Conservation (phyloP, 2,329 filamentous ascomycete genomes). For the Fusarium tanahbumbuense region DNA sequence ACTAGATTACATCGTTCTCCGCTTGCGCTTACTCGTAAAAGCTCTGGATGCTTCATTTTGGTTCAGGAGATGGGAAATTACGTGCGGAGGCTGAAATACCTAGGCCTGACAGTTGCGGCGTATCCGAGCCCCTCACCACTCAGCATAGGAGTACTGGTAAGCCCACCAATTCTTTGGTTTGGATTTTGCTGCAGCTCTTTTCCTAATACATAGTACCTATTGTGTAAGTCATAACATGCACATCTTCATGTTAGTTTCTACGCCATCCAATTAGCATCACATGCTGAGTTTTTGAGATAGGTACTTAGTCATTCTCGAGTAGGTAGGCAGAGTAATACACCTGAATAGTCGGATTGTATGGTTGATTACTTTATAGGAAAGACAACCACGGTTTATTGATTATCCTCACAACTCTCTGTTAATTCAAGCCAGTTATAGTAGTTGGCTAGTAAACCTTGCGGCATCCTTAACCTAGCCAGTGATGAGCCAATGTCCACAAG, state of each 20-base stretch:
- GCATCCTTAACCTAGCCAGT: background rate
- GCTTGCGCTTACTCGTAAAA: background rate
- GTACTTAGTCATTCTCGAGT: too few relatives aligned
- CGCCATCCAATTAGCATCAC: background rate
- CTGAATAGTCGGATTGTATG: background rate
- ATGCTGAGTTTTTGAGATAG: too few relatives aligned
- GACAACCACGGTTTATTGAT: background rate
- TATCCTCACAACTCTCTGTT: background rate
- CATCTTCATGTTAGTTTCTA: background rate
- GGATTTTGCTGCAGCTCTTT: background rate
- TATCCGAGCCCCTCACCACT: background rate
- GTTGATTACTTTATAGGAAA: background rate
- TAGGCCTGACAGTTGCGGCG: constrained; percentile 1
- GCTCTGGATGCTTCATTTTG: background rate
- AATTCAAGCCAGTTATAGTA: background rate
- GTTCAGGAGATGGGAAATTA: constrained; percentile 33
- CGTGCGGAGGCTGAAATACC: constrained; percentile 29
- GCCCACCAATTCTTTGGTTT: background rate
- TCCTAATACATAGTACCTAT: background rate
- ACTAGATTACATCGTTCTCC: background rate
- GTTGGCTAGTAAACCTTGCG: background rate
- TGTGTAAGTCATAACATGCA: background rate
- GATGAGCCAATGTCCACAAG: background rate
- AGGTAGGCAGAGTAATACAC: background rate
- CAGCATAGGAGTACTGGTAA: constrained; percentile 3